phyloP scores from a whole-genome alignment of 2,329 filamentous ascomycete genomes.

The Calonectria leucothoes region DNA sequence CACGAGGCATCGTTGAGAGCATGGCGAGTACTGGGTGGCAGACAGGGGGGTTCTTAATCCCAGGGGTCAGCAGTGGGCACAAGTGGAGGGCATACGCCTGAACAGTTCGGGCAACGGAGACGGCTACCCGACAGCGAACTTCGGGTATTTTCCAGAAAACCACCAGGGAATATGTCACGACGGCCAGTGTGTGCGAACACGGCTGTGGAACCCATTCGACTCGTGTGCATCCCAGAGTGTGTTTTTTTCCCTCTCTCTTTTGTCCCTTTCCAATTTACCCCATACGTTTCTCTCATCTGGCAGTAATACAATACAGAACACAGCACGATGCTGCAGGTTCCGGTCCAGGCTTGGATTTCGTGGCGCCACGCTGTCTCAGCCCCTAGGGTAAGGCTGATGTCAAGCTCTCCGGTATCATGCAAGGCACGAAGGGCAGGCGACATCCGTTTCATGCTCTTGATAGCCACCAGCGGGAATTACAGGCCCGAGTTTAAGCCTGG shows the following conservation, averaged over 20 bases:
- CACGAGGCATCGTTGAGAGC: slow-evolving; percentile 16
- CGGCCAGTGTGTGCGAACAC: slow-evolving; percentile 13
- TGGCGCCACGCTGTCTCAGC: slow-evolving; percentile 29
- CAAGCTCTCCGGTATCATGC: slow-evolving; percentile 25
- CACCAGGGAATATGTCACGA: slow-evolving; percentile 30
- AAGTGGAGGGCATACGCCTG: slow-evolving; percentile 16
- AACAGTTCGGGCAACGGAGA: slow-evolving; percentile 28
- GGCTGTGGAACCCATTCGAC: slow-evolving; percentile 30
- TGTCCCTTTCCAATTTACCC: background rate
- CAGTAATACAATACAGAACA: background rate
- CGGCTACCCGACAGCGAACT: slow-evolving; percentile 26
- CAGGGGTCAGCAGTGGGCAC: slow-evolving; percentile 37
- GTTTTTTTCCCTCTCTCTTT: too few species aligned
- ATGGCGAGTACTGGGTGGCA: slow-evolving; percentile 31
- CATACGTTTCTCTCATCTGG: background rate
- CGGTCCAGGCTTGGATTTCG: background rate
- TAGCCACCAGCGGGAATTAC: slow-evolving; percentile 11
- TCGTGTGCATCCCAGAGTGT: slow-evolving; percentile 20
- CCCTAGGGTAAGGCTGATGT: slow-evolving; percentile 20
- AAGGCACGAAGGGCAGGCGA: slow-evolving; percentile 13
- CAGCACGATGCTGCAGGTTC: background rate
- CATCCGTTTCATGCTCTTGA: background rate
- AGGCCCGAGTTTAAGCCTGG: slow-evolving; percentile 11
- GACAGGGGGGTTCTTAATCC: slow-evolving; percentile 33
- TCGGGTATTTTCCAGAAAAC: slow-evolving; percentile 30